Conservation (phyloP, 2,329 filamentous ascomycete genomes). For the Colletotrichum limetticola region DNA sequence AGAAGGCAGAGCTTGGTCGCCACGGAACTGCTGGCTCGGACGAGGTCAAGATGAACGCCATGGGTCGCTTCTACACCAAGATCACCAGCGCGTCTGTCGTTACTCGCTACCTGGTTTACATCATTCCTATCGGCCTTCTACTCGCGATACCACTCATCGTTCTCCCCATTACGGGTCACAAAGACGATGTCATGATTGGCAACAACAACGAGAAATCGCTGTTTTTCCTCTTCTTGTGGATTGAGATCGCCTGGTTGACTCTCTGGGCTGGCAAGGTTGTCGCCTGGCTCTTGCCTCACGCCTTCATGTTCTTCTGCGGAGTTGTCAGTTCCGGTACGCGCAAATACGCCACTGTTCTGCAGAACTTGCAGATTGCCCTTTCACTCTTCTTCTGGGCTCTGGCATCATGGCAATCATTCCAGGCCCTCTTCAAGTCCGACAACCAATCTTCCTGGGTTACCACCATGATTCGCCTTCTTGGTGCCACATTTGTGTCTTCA, state of each 20-base stretch:
- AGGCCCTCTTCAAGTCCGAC: constrained; percentile 57
- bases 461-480: constrained; percentile 73
- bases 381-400: constrained; percentile 77
- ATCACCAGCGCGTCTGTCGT: constrained; percentile 72
- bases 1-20: constrained; percentile 54
- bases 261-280: constrained; percentile 76
- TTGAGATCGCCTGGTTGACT: constrained; percentile 74
- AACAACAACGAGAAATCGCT: constrained; percentile 57
- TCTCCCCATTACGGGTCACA: constrained; percentile 56
- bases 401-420: constrained; percentile 71
- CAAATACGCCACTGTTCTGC: constrained; percentile 75
- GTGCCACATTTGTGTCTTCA: constrained; percentile 74
- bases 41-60: constrained; percentile 68
- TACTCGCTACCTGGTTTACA: constrained; percentile 75
- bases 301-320: constrained; percentile 77
- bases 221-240: constrained; percentile 74
- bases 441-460: constrained; percentile 59
- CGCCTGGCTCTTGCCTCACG: constrained; percentile 66
- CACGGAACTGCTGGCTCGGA: constrained; percentile 58
- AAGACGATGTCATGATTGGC: constrained; percentile 51
- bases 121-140: constrained; percentile 70
- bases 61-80: constrained; percentile 74
- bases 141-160: constrained; percentile 72
- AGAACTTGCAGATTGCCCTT: constrained; percentile 72
- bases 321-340: constrained; percentile 76